These are phyloP conservation scores for Linum lewisii DNA, from an alignment of 345 rosid species.

Conservation along the genomic window DNA sequence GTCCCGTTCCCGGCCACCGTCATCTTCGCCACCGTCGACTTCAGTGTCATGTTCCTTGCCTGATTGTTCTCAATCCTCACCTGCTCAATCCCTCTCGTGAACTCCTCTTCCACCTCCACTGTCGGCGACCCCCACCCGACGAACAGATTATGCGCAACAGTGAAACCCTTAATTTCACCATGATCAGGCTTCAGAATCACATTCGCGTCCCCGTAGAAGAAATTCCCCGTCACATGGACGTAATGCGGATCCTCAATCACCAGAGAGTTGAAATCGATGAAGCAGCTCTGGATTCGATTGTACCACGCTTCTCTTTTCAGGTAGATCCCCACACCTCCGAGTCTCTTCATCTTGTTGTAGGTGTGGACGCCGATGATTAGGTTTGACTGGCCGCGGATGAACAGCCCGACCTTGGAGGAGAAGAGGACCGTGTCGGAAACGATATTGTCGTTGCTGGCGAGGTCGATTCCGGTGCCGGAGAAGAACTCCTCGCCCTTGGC, in stretches of 20 bases:
- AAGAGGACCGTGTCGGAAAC: constrained; percentile 23
- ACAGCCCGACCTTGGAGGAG: constrained; percentile 17
- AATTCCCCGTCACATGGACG: not conserved
- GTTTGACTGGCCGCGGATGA: constrained; percentile 23
- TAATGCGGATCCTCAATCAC: constrained; percentile 25
- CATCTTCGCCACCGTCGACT: not conserved
- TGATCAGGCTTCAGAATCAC: not conserved
- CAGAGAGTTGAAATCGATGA: constrained; percentile 20
- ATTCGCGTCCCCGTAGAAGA: not conserved
- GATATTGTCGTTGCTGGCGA: constrained; percentile 22
- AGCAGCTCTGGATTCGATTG: constrained; percentile 18
- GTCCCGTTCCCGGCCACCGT: not conserved
- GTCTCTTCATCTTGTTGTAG: constrained; percentile 19
- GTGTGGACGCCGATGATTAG: constrained; percentile 19
- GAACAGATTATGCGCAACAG: not conserved
- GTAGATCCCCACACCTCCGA: constrained; percentile 22
- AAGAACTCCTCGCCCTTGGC: constrained; percentile 17
- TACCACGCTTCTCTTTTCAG: not conserved
- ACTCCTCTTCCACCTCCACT: constrained; percentile 3
- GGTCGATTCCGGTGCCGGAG: constrained; percentile 24
- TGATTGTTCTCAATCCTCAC: not conserved
- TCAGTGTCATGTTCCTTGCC: not conserved
- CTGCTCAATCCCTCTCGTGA: not conserved
- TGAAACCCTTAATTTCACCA: not conserved
- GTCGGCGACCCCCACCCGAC: not conserved